These are phyloP conservation scores for Penicillium olsonii DNA, from an alignment of 2,329 filamentous ascomycete species.

Conservation along the genomic window DNA sequence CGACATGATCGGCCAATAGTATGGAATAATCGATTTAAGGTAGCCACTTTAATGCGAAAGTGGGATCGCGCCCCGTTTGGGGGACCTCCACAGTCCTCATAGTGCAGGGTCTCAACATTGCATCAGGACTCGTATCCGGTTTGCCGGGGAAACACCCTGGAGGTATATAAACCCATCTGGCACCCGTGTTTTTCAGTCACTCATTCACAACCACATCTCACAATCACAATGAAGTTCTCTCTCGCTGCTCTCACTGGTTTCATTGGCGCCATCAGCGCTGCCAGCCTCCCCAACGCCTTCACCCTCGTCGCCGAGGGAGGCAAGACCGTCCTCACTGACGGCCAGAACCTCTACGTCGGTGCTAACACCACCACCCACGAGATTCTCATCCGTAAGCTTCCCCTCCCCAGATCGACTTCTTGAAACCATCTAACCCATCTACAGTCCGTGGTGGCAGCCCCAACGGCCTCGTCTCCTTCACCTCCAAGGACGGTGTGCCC, in stretches of 20 bases:
- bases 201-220: background rate
- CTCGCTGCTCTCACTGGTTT: conserved; percentile 25
- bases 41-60: conserved; percentile 3
- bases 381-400: conserved; percentile 29
- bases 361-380: conserved; percentile 22
- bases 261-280: conserved; percentile 23
- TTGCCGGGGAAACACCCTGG: conserved; percentile 3
- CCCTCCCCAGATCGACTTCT: too few species aligned
- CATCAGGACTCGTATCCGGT: background rate
- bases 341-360: conserved; percentile 26
- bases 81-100: background rate
- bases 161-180: background rate
- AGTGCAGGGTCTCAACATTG: background rate
- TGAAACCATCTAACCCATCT: background rate
- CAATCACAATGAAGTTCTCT: conserved; percentile 30
- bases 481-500: conserved; percentile 21
- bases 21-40: background rate
- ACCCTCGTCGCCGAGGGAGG: conserved; percentile 31
- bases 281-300: conserved; percentile 26
- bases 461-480: conserved; percentile 27
- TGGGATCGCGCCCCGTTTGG: background rate
- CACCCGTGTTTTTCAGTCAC: background rate
- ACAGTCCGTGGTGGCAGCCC: conserved; percentile 21
- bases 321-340: conserved; percentile 27
- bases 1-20: conserved; percentile 10